phyloP scores from a whole-genome alignment of 2,329 filamentous ascomycete genomes.

The Diaporthe citrichinensis region DNA sequence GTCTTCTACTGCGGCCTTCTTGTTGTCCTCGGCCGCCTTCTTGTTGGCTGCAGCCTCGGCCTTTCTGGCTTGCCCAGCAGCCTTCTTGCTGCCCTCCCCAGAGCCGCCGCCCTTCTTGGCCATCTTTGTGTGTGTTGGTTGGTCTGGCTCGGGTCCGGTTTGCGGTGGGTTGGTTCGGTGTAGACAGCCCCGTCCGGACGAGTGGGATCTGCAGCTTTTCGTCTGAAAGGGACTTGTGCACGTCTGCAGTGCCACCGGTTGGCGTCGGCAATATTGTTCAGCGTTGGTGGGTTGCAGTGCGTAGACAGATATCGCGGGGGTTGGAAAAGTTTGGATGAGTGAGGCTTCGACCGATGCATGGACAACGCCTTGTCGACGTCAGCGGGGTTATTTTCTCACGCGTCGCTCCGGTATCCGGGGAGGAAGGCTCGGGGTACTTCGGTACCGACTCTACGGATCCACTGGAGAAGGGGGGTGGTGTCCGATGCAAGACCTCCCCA shows the following conservation, averaged over 20 bases:
- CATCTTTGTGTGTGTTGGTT: slow-evolving; percentile 62
- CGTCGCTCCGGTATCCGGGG: slow-evolving; percentile 16
- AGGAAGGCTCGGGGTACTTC: neutral
- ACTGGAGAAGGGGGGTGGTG: neutral
- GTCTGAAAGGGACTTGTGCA: neutral
- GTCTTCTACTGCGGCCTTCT: slow-evolving; percentile 77
- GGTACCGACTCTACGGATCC: slow-evolving; percentile 1
- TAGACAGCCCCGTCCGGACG: slow-evolving; percentile 11
- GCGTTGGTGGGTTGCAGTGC: slow-evolving; percentile 12
- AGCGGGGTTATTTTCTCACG: slow-evolving; percentile 34
- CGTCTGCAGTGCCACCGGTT: slow-evolving; percentile 26
- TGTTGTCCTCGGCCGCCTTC: slow-evolving; percentile 77
- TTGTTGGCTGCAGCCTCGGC: slow-evolving; percentile 89
- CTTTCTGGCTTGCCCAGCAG: slow-evolving; percentile 90
- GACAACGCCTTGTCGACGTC: slow-evolving; percentile 30
- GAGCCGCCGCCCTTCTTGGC: slow-evolving; percentile 80
- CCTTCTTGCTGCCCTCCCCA: slow-evolving; percentile 90
- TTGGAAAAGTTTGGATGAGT: slow-evolving; percentile 15
- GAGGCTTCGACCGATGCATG: slow-evolving; percentile 11
- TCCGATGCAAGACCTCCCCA: neutral
- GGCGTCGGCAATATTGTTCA: slow-evolving; percentile 24
- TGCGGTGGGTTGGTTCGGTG: neutral
- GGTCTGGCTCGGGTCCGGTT: neutral
- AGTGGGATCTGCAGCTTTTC: slow-evolving; percentile 22
- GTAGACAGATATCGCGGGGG: neutral